Base-by-base conservation (phyloP, 2,329 filamentous ascomycete species). In the Rhexocercosporidium sp. region DNA sequence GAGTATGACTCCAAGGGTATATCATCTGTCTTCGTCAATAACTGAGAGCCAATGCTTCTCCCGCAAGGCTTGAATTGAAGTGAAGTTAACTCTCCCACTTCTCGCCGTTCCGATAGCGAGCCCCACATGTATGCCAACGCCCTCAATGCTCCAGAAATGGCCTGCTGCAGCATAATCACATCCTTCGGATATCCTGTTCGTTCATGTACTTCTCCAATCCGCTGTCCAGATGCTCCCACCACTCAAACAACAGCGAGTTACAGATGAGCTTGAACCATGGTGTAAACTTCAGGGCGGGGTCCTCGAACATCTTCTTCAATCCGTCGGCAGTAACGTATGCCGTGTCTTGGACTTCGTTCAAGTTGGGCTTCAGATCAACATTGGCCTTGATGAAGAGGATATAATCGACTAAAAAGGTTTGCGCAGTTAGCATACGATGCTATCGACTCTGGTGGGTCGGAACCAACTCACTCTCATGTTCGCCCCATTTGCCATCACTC, bases 261-360 rank as follows among this genome's bases (percentile, higher is more conserved):
- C 96, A 99, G 77, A 99, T 98, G 73, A 99, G 90, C 85, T 97
- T 97, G 85, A 99, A 99, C 96, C 96, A 99, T 1, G 96, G 96
- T 0, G 96, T 99, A 80, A 98, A 98, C 75, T 90, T 92, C 74
- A 97, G 85, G 62, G 82, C 85, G 3, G 91, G 88, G 77, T 97
- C 91, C 75, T 90, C 83, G 80, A 99, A 97, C 85, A 95, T 92
- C 73, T 86, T 78, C 85, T 93, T 96, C 72, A 99, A 85, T 75
- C 94, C 90, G 27, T 94, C 90, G 47, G 92, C 86, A 25, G 90
- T 90, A 68, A 97, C 94, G 75, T 96, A 99, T 79, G 89, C 86
- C 25, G 91, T 92, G 72, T 92, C 95, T 76, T 89, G 88, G 57
- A 94, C 94, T 82, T 99, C 96, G 81, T 99, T 99, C 71, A 86